A percentile compares a stretch with the other conserved stretches of the same genome.
phyloP scores from a whole-genome alignment of 352 stramenopile genomes.

The Halophytophthora batemanensis region DNA sequence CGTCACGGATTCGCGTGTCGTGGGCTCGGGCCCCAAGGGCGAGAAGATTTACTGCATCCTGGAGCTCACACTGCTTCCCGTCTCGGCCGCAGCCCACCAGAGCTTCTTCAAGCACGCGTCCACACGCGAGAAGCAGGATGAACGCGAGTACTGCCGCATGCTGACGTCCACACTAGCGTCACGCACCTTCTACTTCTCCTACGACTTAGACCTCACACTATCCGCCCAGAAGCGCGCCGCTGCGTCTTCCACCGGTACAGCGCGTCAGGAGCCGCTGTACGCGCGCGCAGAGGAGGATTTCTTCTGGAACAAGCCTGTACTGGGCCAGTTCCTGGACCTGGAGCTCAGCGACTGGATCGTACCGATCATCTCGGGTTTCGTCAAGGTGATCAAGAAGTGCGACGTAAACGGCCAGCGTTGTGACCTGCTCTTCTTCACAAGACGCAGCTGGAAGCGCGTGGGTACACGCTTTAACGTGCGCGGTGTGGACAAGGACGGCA shows the following conservation, averaged over 20 bases:
- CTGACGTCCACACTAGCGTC: slow-evolving; percentile 40
- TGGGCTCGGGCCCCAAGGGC: slow-evolving; percentile 49
- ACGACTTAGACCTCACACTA: slow-evolving; percentile 65
- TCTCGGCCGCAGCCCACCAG: slow-evolving; percentile 40
- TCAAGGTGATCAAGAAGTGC: slow-evolving; percentile 68
- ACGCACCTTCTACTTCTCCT: slow-evolving; percentile 68
- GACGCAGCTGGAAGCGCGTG: slow-evolving; percentile 72
- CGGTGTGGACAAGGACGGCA: slow-evolving; percentile 86
- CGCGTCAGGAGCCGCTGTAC: slow-evolving; percentile 36
- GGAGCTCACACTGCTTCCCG: slow-evolving; percentile 46
- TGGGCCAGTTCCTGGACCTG: slow-evolving; percentile 44
- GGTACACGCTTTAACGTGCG: slow-evolving; percentile 91
- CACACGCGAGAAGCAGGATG: slow-evolving; percentile 51
- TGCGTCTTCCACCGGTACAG: slow-evolving; percentile 5
- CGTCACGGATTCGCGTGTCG: slow-evolving; percentile 54
- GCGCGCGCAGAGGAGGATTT: slow-evolving; percentile 84
- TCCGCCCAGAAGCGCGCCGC: slow-evolving; percentile 45
- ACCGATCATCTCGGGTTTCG: slow-evolving; percentile 63
- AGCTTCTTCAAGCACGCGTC: slow-evolving; percentile 58
- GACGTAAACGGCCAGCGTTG: slow-evolving; percentile 55
- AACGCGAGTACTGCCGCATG: slow-evolving; percentile 59
- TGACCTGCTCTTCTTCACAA: slow-evolving; percentile 71
- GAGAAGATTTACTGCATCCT: slow-evolving; percentile 66
- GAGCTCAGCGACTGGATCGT: slow-evolving; percentile 63
- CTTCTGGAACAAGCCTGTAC: slow-evolving; percentile 90